These are phyloP conservation scores for Phoma sp. DNA, from an alignment of 2,329 filamentous ascomycete species.

Conservation along the genomic window DNA sequence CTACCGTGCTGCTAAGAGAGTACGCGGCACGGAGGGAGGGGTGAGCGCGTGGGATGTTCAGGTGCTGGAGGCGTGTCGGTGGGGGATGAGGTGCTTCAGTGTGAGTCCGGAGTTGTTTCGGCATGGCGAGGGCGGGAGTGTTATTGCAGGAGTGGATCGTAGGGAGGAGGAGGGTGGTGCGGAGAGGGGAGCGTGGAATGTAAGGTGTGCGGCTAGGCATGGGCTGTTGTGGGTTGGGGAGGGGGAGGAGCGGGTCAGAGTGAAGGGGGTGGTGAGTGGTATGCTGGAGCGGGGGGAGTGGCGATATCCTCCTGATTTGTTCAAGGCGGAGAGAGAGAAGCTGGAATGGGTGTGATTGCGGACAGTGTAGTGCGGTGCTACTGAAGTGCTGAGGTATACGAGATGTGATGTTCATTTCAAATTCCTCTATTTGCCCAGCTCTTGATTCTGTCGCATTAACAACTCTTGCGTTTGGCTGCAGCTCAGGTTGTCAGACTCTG, in stretches of 20 bases:
- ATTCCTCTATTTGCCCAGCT: too few relatives aligned
- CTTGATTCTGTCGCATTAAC: too few relatives aligned
- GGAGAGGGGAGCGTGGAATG: not conserved
- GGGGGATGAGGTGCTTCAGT: slow-evolving; percentile 45
- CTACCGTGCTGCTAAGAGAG: slow-evolving; percentile 35
- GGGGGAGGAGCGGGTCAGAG: not conserved
- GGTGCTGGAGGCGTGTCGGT: slow-evolving; percentile 48
- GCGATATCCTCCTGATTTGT: slow-evolving; percentile 13
- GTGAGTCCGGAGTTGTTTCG: slow-evolving; percentile 51
- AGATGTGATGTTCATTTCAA: too few relatives aligned
- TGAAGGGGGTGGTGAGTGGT: not conserved
- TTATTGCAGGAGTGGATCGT: slow-evolving; percentile 23
- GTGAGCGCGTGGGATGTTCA: slow-evolving; percentile 47
- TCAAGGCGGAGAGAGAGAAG: slow-evolving; percentile 4
- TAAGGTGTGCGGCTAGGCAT: too few relatives aligned
- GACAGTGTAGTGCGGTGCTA: too few relatives aligned
- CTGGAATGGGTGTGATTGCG: slow-evolving; percentile 6
- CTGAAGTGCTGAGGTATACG: too few relatives aligned
- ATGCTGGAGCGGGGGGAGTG: slow-evolving; percentile 2
- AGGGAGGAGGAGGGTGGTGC: not conserved
- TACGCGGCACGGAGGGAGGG: slow-evolving; percentile 26
- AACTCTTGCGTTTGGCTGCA: too few relatives aligned
- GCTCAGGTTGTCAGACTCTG: too few relatives aligned
- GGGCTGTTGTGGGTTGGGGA: not conserved
- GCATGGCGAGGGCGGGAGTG: slow-evolving; percentile 40